Evolutionary conservation across 2,329 filamentous ascomycete species (phyloP), one percentile per base, ranked within the genome.

Genomic region (Pseudogymnoascus pannorum): DNA sequence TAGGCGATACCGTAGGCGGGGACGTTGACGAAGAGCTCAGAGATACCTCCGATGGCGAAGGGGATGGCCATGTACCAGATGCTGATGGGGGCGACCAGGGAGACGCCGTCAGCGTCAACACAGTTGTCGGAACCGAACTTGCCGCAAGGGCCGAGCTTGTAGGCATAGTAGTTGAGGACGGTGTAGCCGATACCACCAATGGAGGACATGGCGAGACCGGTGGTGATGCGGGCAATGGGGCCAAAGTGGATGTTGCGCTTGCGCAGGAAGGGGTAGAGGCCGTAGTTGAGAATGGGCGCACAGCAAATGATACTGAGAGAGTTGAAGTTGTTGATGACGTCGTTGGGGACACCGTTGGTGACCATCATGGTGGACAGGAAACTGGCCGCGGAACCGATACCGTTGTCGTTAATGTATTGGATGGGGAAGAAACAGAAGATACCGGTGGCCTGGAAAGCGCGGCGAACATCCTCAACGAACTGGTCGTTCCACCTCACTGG

Each of bases 401-500:
- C 81, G 8, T 64, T 64, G 58, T 71, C 67, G 62, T 70, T 71
- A 12, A 51, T 5, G 14, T 29, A 51, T 31, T 78, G 80, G 26
- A 81, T 72, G 9, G 78, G 78, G 63, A 76, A 78, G 72, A 78
- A 81, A 29, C 77, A 67, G 73, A 89, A 92, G 42, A 91, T 87
- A 65, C 82, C 79, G 75, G 86, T 88, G 61, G 87, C 87, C 69
- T 82, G 79, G 63, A 89, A 76, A 64, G 87, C 87, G 73, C 89
- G 87, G 59, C 80, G 80, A 58, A 92, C 85, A 70, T 92, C 87
- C 69, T 91, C 88, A 26, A 93, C 88, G 85, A 89, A 93, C 42
- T 82, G 83, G 67, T 93, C 90, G 64, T 92, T 89, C 69, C 91
- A 92, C 0, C 85, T 87, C 83, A 92, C 91, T 84, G 87, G 91